Percentiles rank a stretch among this genome's conserved stretches.
Conservation (phyloP, 2,329 filamentous ascomycete genomes). For the Paecilomyces niveus region DNA sequence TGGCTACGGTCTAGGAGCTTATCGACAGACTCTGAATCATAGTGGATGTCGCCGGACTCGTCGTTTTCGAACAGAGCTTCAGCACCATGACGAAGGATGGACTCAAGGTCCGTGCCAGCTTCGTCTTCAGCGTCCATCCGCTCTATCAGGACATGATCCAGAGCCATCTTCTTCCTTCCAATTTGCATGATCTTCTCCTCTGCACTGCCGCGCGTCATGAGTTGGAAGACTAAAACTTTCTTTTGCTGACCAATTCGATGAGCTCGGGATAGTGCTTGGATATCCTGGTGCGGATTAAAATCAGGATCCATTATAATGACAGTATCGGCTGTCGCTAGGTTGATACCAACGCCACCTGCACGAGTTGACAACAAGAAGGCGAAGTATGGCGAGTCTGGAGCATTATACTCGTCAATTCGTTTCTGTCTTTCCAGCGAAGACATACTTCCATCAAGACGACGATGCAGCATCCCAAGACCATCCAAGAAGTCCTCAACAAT, state of each 20-base stretch:
- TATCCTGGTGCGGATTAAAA: slow-evolving; percentile 96
- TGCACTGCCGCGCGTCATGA: slow-evolving; percentile 80
- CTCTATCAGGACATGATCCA: slow-evolving; percentile 92
- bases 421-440: slow-evolving; percentile 83
- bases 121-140: slow-evolving; percentile 81
- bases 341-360: slow-evolving; percentile 94
- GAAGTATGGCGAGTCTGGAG: slow-evolving; percentile 72
- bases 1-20: slow-evolving; percentile 82
- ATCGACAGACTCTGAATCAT: slow-evolving; percentile 76
- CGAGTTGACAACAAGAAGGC: slow-evolving; percentile 90
- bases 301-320: slow-evolving; percentile 97
- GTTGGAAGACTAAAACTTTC: slow-evolving; percentile 89
- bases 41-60: slow-evolving; percentile 63
- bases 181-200: slow-evolving; percentile 97
- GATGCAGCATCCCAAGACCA: slow-evolving; percentile 64
- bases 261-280: slow-evolving; percentile 88
- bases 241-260: slow-evolving; percentile 95
- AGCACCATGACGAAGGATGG: slow-evolving; percentile 80
- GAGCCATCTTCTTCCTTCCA: slow-evolving; percentile 88
- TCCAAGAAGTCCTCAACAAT: slow-evolving; percentile 88
- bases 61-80: slow-evolving; percentile 77
- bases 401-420: slow-evolving; percentile 89
- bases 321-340: slow-evolving; percentile 91
- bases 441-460: slow-evolving; percentile 80
- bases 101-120: slow-evolving; percentile 71